Evolutionary conservation across 1,284 basidiomycete species (phyloP), one percentile per base, ranked within the genome.

Genomic region (Pseudozyma sp.): DNA sequence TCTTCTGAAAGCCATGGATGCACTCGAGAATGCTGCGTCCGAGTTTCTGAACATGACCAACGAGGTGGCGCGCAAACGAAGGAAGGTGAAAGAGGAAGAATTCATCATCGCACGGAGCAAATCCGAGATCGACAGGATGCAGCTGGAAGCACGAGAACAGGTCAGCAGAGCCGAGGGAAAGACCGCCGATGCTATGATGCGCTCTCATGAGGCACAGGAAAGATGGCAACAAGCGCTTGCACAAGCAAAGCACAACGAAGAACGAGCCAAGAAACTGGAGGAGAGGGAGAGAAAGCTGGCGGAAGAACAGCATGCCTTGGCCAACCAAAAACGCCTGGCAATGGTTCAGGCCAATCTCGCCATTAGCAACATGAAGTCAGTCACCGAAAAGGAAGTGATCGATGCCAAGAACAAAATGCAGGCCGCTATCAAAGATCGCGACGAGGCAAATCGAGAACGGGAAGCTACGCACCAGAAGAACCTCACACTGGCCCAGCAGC

Each of bases 401-500:
- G 36, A 40, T 1, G 59, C 54, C 52, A 25, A 36, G 3, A 0
- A 36, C 0, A 39, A 60, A 44, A 7, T 72, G 39, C 25, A 53
- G 3, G 39, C 9, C 11, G 63, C 63, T 11, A 10, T 45, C 1
- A 19, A 18, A 2, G 50, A 49, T 35, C 35, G 35, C 1, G 50
- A 38, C 1, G 52, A 52, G 5, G 64, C 57, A 3, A 57, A 62
- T 7, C 45, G 36, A 6, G 59, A 52, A 38, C 52, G 70, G 14
- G 42, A 25, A 7, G 31, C 43, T 1, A 43, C 52, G 6, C 61
- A 70, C 45, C 39, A 51, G 10, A 70, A 70, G 42, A 65, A 47
- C 42, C 65, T 61, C 47, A 18, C 39, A 19, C 59, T 72, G 13
- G 63, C 63, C 4, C 40, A 49, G 5, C 70, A 71, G 49, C 52